These are phyloP conservation scores for Picea glauca DNA, from an alignment of 75 land plant species.

Conservation along the genomic window DNA sequence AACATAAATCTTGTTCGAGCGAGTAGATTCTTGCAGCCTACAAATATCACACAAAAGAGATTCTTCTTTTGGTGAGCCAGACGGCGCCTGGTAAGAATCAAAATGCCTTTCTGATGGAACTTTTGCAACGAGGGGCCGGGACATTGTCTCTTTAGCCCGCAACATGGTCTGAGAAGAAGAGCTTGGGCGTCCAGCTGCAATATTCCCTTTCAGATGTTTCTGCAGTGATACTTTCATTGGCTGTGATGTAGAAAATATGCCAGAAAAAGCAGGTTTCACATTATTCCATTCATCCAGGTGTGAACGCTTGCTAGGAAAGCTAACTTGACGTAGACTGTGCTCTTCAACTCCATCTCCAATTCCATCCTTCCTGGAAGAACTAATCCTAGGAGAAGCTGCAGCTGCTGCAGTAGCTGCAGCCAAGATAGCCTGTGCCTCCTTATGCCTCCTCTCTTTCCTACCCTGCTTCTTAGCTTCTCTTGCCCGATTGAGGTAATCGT, in stretches of 20 bases:
- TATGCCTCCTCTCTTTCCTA: conserved; percentile 78
- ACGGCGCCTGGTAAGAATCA: conserved; percentile 17
- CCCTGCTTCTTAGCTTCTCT: conserved; percentile 88
- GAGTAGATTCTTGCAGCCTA: conserved; percentile 47
- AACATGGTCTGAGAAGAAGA: conserved; percentile 26
- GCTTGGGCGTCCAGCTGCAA: conserved; percentile 20
- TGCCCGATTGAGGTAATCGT: conserved; percentile 53
- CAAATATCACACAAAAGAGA: conserved; percentile 69
- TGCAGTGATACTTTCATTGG: conserved; percentile 12
- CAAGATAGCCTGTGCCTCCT: conserved; percentile 86
- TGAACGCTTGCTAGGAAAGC: background rate
- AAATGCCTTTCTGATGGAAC: conserved; percentile 37
- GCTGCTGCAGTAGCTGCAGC: conserved; percentile 98
- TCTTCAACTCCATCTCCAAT: conserved; percentile 20
- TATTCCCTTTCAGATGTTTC: conserved; percentile 20
- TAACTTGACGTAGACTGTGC: background rate
- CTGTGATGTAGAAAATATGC: background rate
- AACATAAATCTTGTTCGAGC: conserved; percentile 57
- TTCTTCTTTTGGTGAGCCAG: conserved; percentile 36
- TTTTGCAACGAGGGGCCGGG: conserved; percentile 34
- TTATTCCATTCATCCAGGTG: conserved; percentile 4
- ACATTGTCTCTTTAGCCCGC: conserved; percentile 38
- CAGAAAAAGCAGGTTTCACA: background rate
- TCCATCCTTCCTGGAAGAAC: conserved; percentile 71
- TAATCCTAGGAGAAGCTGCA: conserved; percentile 83